phyloP scores from a whole-genome alignment of 257 asterid genomes.

The Nicotiana noctiflora region DNA sequence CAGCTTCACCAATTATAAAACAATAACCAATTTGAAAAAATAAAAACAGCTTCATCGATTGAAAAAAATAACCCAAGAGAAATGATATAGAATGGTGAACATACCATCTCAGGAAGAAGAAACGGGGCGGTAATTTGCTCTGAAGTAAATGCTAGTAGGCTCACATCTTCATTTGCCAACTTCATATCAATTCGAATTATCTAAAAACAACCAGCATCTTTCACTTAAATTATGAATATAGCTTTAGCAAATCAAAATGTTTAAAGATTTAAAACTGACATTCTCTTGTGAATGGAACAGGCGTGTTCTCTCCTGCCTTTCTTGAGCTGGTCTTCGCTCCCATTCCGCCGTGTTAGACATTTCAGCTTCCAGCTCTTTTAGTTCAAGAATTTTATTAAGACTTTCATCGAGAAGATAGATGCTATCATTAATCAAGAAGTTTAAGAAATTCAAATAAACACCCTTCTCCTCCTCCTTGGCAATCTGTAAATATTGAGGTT shows the following conservation, averaged over 20 bases:
- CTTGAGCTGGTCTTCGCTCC: conserved; percentile 90
- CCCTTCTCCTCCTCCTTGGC: conserved; percentile 99
- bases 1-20: not conserved
- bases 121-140: conserved; percentile 93
- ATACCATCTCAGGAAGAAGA: conserved; percentile 94
- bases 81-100: conserved; percentile 5
- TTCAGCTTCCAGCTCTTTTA: conserved; percentile 93
- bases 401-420: conserved; percentile 93
- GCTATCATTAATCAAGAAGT: conserved; percentile 91
- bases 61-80: not conserved
- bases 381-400: conserved; percentile 92
- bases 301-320: conserved; percentile 95
- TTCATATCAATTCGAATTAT: conserved; percentile 94
- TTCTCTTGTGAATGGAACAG: conserved; percentile 96
- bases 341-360: conserved; percentile 89
- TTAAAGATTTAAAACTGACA: conserved; percentile 38
- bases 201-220: conserved; percentile 34
- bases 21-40: not conserved
- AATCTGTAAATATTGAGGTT: conserved; percentile 40
- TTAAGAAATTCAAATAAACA: conserved; percentile 78
- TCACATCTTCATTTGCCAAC: conserved; percentile 95
- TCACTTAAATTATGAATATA: conserved; percentile 14
- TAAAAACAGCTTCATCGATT: not conserved
- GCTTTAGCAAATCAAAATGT: conserved; percentile 6
- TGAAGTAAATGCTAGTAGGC: conserved; percentile 85